Conservation (phyloP, 345 rosid genomes). For the Cardamine chenopodiifolia region DNA sequence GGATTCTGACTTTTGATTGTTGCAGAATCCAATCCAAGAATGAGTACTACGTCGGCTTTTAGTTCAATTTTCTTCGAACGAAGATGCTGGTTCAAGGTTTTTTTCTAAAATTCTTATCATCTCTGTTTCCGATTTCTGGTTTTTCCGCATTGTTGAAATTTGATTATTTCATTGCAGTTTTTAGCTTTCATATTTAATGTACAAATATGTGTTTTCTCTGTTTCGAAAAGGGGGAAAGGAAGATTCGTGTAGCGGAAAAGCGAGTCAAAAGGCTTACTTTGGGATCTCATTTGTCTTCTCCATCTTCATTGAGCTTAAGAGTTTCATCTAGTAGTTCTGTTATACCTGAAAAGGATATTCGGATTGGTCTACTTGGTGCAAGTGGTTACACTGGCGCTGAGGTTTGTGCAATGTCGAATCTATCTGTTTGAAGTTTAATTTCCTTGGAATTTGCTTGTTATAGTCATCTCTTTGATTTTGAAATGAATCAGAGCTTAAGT, state of each 20-base stretch:
- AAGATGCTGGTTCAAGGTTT: conserved; percentile 40
- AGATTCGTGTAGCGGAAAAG: conserved; percentile 38
- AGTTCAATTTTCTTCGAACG: conserved; percentile 36
- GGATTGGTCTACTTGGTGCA: conserved; percentile 92
- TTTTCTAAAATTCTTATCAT: not conserved
- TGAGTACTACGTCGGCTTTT: conserved; percentile 33
- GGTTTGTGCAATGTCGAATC: conserved; percentile 50
- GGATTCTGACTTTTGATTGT: not conserved
- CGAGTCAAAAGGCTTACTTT: conserved; percentile 35
- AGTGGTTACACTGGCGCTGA: conserved; percentile 99
- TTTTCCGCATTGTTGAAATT: not conserved
- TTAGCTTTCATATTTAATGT: too few species aligned
- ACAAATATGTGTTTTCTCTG: not conserved
- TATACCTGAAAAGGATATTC: conserved; percentile 54
- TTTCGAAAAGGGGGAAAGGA: conserved; percentile 39
- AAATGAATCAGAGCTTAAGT: conserved; percentile 13
- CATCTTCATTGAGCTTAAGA: conserved; percentile 47
- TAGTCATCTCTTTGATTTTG: not conserved
- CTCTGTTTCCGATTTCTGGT: not conserved
- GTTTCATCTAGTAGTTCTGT: conserved; percentile 39
- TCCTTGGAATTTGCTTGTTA: not conserved
- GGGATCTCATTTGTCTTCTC: conserved; percentile 46
- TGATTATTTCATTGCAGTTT: too few species aligned
- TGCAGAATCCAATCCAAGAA: conserved; percentile 20
- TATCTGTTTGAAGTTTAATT: not conserved